Percentiles rank a stretch among this genome's conserved stretches.
These are phyloP conservation scores for Alnus rubra DNA, from an alignment of 306 rosid species.

Conservation along the genomic window DNA sequence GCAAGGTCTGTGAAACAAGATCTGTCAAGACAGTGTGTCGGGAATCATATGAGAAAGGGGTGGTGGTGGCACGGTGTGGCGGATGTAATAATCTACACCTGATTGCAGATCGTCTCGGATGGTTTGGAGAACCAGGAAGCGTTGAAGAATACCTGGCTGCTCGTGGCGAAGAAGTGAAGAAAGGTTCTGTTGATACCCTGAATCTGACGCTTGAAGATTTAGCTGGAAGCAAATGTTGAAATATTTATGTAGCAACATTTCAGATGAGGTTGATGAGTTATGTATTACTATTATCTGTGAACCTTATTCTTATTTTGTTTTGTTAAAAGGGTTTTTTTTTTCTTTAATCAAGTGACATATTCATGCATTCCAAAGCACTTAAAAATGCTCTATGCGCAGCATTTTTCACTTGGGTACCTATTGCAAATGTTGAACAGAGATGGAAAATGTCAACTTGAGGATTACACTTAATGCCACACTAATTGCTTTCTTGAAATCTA, in stretches of 20 bases:
- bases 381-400: background rate
- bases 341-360: background rate
- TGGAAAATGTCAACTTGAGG: background rate
- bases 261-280: conserved; percentile 3
- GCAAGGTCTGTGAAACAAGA: conserved; percentile 92
- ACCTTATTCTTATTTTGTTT: background rate
- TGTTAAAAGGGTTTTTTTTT: background rate
- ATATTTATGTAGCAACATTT: conserved; percentile 11
- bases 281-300: background rate
- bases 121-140: conserved; percentile 81
- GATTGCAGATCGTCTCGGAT: conserved; percentile 82
- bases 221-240: conserved; percentile 56
- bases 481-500: background rate
- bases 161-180: conserved; percentile 82
- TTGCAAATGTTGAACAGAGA: background rate
- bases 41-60: conserved; percentile 82
- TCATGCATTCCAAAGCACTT: background rate
- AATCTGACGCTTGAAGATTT: conserved; percentile 75
- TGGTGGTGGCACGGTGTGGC: conserved; percentile 79
- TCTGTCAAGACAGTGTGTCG: conserved; percentile 75
- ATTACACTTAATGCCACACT: background rate
- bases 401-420: background rate
- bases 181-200: conserved; percentile 65
- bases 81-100: conserved; percentile 85
- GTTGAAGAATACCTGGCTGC: conserved; percentile 77